Percentiles rank a stretch among this genome's conserved stretches.
phyloP scores from a whole-genome alignment of 164 flowering plant genomes.

The Euptelea pleiosperma region DNA sequence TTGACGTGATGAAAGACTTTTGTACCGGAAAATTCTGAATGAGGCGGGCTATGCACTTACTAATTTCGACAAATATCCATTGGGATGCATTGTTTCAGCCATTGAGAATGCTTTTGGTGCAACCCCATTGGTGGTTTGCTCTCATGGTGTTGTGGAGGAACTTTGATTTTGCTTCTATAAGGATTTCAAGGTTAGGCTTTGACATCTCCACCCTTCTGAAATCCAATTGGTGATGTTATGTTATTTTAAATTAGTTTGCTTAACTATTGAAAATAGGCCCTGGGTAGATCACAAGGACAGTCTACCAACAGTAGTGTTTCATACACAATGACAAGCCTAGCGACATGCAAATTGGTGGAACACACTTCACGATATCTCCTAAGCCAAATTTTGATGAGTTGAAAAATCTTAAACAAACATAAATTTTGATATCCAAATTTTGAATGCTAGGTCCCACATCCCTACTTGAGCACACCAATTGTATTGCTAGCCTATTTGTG shows the following conservation, averaged over 20 bases:
- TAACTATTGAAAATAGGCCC: too few species aligned
- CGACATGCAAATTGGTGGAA: too few species aligned
- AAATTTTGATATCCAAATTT: too few species aligned
- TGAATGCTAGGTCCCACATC: neutral
- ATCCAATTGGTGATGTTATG: too few species aligned
- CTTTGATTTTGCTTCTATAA: conserved; percentile 75
- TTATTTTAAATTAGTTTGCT: too few species aligned
- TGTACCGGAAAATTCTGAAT: conserved; percentile 49
- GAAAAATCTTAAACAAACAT: too few species aligned
- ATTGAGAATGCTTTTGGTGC: conserved; percentile 70
- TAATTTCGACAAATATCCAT: conserved; percentile 68
- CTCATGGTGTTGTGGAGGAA: conserved; percentile 65
- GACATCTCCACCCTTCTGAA: neutral
- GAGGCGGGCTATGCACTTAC: conserved; percentile 78
- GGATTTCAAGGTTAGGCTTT: conserved; percentile 62
- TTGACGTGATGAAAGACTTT: neutral
- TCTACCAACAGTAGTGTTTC: too few species aligned
- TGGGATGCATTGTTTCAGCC: conserved; percentile 69
- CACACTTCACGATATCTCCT: too few species aligned
- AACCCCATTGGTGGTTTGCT: conserved; percentile 59
- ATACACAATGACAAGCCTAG: too few species aligned
- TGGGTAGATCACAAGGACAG: too few species aligned
- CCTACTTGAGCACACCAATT: neutral
- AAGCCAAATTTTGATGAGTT: too few species aligned
- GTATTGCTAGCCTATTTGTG: too few species aligned